phyloP scores from a whole-genome alignment of 1,284 basidiomycete species.

The Takashimella tepidaria region DNA sequence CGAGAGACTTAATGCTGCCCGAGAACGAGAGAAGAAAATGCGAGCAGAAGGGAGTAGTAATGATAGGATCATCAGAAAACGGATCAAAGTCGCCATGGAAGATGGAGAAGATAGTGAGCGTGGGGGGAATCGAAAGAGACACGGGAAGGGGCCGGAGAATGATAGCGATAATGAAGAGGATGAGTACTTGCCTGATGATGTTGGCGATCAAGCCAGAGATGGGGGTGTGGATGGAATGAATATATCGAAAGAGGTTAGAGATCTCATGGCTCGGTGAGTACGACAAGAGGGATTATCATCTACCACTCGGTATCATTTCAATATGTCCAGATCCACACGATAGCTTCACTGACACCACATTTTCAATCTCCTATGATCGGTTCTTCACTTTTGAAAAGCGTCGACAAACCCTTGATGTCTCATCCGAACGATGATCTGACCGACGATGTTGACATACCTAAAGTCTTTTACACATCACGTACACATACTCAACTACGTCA shows the following conservation, averaged over 20 bases:
- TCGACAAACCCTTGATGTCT: too few relatives aligned
- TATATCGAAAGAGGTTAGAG: constrained; percentile 70
- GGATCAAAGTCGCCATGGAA: constrained; percentile 49
- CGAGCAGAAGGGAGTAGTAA: constrained; percentile 11
- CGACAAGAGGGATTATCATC: too few relatives aligned
- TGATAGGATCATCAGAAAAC: too few relatives aligned
- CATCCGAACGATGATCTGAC: too few relatives aligned
- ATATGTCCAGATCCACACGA: too few relatives aligned
- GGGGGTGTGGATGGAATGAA: constrained; percentile 51
- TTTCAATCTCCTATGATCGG: too few relatives aligned
- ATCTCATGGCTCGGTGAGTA: constrained; percentile 66
- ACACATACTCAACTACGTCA: constrained; percentile 95
- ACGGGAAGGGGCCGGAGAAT: neutral
- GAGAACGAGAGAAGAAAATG: constrained; percentile 59
- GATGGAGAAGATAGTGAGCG: constrained; percentile 58
- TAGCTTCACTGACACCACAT: too few relatives aligned
- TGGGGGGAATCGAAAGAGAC: neutral
- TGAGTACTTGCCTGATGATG: constrained; percentile 60
- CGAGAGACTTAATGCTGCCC: constrained; percentile 58
- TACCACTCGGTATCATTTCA: too few relatives aligned
- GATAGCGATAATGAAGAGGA: constrained; percentile 49
- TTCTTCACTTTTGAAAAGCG: too few relatives aligned
- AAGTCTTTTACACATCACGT: constrained; percentile 86
- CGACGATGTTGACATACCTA: constrained; percentile 35
- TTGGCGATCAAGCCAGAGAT: constrained; percentile 50